A percentile compares a stretch with the other conserved stretches of the same genome.
These are phyloP conservation scores for Penicillium psychrosexuale DNA, from an alignment of 2,329 filamentous ascomycete genomes.

Conservation along the genomic window DNA sequence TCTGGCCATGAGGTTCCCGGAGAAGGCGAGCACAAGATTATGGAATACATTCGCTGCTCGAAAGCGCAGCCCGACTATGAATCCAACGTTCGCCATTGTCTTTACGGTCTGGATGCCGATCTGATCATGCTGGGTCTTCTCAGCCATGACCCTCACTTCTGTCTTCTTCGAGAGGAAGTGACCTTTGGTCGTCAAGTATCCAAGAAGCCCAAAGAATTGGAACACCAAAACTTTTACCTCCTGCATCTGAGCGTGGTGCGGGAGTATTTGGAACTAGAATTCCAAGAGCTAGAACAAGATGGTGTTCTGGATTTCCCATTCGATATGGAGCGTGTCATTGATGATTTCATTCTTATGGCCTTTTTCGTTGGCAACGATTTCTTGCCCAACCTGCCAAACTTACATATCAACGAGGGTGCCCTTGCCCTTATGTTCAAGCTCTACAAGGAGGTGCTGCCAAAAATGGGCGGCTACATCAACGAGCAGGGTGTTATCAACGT, in stretches of 20 bases:
- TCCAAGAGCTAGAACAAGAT: constrained; percentile 80
- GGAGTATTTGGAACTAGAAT: constrained; percentile 95
- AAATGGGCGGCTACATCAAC: constrained; percentile 92
- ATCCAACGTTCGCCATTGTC: constrained; percentile 88
- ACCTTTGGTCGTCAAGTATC: constrained; percentile 89
- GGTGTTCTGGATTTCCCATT: constrained; percentile 73
- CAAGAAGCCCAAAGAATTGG: constrained; percentile 89
- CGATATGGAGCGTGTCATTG: constrained; percentile 93
- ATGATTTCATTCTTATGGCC: constrained; percentile 99
- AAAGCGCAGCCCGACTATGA: constrained; percentile 94
- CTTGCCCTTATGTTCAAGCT: constrained; percentile 95
- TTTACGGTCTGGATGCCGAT: constrained; percentile 96
- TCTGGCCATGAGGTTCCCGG: constrained; percentile 97
- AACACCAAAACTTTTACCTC: constrained; percentile 98
- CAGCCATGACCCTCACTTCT: constrained; percentile 98
- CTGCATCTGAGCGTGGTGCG: constrained; percentile 96
- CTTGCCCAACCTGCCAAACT: constrained; percentile 87
- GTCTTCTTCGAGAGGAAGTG: constrained; percentile 92
- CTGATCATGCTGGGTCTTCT: constrained; percentile 97
- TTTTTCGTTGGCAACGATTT: constrained; percentile 99
- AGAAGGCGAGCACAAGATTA: constrained; percentile 99
- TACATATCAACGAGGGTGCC: constrained; percentile 98
- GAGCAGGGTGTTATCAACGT: constrained; percentile 91
- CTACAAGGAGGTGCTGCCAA: constrained; percentile 86
- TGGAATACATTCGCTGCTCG: constrained; percentile 98